phyloP scores from a whole-genome alignment of 2,329 filamentous ascomycete genomes.

The Neopestalotiopsis sp. region DNA sequence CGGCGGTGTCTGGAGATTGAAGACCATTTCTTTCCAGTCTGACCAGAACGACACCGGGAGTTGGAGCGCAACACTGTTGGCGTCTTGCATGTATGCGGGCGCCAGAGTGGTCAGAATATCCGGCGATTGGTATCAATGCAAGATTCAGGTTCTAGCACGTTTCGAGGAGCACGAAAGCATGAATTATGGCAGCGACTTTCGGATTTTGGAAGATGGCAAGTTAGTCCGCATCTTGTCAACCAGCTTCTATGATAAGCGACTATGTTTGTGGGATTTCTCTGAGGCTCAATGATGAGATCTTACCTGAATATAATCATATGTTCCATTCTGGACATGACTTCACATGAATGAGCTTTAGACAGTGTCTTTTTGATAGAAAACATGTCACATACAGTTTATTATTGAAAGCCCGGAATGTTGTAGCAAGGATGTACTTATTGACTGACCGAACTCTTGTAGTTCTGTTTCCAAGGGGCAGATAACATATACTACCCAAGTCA shows the following conservation, averaged over 20 bases:
- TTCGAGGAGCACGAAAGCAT: slow-evolving; percentile 92
- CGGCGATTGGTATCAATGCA: slow-evolving; percentile 51
- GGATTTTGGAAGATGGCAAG: slow-evolving; percentile 43
- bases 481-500: no score
- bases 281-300: neutral
- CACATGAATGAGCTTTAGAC: neutral
- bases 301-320: neutral
- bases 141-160: slow-evolving; percentile 67
- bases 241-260: slow-evolving; percentile 76
- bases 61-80: slow-evolving; percentile 62
- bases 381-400: no score
- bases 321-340: neutral
- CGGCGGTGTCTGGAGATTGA: slow-evolving; percentile 86
- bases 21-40: slow-evolving; percentile 54
- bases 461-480: no score
- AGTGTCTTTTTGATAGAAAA: no score
- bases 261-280: slow-evolving; percentile 66
- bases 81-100: slow-evolving; percentile 94
- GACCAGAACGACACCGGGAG: slow-evolving; percentile 28
- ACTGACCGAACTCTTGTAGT: no score
- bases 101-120: slow-evolving; percentile 65
- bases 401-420: no score
- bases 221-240: slow-evolving; percentile 65
- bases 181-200: slow-evolving; percentile 87
- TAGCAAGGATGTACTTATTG: no score